A percentile compares a stretch with the other conserved stretches of the same genome.
phyloP scores from a whole-genome alignment of 495 filamentous ascomycete genomes.

The Cercophora sp. region DNA sequence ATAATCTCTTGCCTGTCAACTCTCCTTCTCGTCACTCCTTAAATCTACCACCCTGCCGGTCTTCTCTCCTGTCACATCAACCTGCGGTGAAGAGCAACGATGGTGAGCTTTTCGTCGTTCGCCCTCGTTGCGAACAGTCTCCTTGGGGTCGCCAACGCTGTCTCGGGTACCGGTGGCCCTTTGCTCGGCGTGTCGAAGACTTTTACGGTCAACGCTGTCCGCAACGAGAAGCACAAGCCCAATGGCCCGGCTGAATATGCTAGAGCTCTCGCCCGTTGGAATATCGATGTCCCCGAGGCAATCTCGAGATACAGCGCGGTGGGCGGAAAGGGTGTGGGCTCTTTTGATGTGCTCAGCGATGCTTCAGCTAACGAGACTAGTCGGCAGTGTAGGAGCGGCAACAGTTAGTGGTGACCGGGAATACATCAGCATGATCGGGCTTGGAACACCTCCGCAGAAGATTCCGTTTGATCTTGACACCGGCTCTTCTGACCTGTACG shows the following conservation, averaged over 20 bases:
- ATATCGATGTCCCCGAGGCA: conserved; percentile 3
- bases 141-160: neutral
- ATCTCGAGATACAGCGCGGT: too few species aligned
- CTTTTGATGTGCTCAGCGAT: too few species aligned
- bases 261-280: conserved; percentile 23
- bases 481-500: conserved; percentile 72
- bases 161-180: too few species aligned
- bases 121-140: neutral
- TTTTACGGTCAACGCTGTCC: conserved; percentile 13
- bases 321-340: too few species aligned
- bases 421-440: conserved; percentile 60
- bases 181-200: too few species aligned
- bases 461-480: conserved; percentile 69
- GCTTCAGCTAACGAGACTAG: too few species aligned
- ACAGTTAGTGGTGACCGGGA: conserved; percentile 45
- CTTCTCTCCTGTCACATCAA: too few species aligned
- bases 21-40: too few species aligned
- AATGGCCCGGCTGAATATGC: conserved; percentile 24
- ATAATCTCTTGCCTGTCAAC: too few species aligned
- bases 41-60: neutral
- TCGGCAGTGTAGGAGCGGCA: conserved; percentile 15
- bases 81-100: too few species aligned
- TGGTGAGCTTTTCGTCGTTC: conserved; percentile 1
- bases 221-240: conserved; percentile 16
- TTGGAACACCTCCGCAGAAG: conserved; percentile 67